phyloP scores from a whole-genome alignment of 2,329 filamentous ascomycete genomes.

The Fusarium sp. region DNA sequence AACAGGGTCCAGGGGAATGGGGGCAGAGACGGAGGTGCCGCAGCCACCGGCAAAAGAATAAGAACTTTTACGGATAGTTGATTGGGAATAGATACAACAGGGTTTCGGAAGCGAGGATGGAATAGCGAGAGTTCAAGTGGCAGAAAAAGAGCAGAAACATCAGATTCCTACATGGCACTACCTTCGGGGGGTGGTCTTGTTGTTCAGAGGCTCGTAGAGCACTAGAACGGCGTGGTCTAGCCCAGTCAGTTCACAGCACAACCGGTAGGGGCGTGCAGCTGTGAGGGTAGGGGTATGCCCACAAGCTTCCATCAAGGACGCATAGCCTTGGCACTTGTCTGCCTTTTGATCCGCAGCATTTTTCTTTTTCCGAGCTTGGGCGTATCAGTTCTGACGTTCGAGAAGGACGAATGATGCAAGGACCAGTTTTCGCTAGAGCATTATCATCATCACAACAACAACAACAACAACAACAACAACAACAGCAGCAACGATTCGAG shows the following conservation, averaged over 20 bases:
- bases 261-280: slow-evolving; percentile 30
- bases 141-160: slow-evolving; percentile 44
- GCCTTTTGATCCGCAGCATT: slow-evolving; percentile 17
- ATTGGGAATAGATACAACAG: slow-evolving; percentile 35
- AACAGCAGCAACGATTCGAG: neutral
- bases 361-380: slow-evolving; percentile 16
- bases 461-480: neutral
- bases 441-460: neutral
- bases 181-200: slow-evolving; percentile 36
- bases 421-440: slow-evolving; percentile 2
- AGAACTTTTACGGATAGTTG: slow-evolving; percentile 30
- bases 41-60: slow-evolving; percentile 44
- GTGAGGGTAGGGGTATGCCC: slow-evolving; percentile 34
- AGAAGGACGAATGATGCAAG: slow-evolving; percentile 35
- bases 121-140: slow-evolving; percentile 39
- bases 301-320: slow-evolving; percentile 29
- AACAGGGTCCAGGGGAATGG: slow-evolving; percentile 42
- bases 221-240: slow-evolving; percentile 39
- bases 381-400: slow-evolving; percentile 24
- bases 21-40: slow-evolving; percentile 37
- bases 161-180: slow-evolving; percentile 43
- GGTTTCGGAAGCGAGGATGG: slow-evolving; percentile 43
- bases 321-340: slow-evolving; percentile 38
- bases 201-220: slow-evolving; percentile 28
- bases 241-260: neutral